These are phyloP conservation scores for Parastagonospora nodorum DNA, from an alignment of 2,329 filamentous ascomycete genomes.

Conservation along the genomic window DNA sequence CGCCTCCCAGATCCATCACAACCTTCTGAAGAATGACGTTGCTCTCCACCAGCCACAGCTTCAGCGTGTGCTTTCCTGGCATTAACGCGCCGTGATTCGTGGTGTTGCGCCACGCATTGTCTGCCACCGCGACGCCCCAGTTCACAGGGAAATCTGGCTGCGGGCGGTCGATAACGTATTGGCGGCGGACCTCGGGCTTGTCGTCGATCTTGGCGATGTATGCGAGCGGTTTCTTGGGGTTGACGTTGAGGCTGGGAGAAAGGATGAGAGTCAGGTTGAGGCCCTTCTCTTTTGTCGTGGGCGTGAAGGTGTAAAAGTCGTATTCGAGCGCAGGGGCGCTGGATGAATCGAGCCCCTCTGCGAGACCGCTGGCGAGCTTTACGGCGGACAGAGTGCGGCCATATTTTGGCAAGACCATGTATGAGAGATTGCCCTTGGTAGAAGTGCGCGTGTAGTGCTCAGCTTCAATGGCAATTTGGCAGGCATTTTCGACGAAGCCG, in stretches of 20 bases:
- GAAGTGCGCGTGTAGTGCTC: slow-evolving; percentile 45
- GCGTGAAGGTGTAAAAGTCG: slow-evolving; percentile 44
- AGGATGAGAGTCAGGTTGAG: slow-evolving; percentile 50
- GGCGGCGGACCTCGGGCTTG: slow-evolving; percentile 43
- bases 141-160: slow-evolving; percentile 52
- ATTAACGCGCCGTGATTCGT: slow-evolving; percentile 43
- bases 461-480: slow-evolving; percentile 44
- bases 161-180: slow-evolving; percentile 50
- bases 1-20: slow-evolving; percentile 43
- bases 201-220: slow-evolving; percentile 58
- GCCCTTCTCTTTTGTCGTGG: slow-evolving; percentile 34
- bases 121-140: slow-evolving; percentile 57
- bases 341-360: slow-evolving; percentile 31
- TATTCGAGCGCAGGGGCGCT: slow-evolving; percentile 44
- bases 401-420: slow-evolving; percentile 40
- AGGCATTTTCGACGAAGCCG: slow-evolving; percentile 44
- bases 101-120: slow-evolving; percentile 57
- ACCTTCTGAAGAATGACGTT: slow-evolving; percentile 48
- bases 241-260: slow-evolving; percentile 55
- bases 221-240: slow-evolving; percentile 55
- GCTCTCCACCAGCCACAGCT: slow-evolving; percentile 53
- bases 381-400: slow-evolving; percentile 45
- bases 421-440: slow-evolving; percentile 29
- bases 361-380: slow-evolving; percentile 35
- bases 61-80: slow-evolving; percentile 50